These are phyloP conservation scores for Sordariomycetes sp. DNA, from an alignment of 2,329 filamentous ascomycete genomes.

Conservation along the genomic window DNA sequence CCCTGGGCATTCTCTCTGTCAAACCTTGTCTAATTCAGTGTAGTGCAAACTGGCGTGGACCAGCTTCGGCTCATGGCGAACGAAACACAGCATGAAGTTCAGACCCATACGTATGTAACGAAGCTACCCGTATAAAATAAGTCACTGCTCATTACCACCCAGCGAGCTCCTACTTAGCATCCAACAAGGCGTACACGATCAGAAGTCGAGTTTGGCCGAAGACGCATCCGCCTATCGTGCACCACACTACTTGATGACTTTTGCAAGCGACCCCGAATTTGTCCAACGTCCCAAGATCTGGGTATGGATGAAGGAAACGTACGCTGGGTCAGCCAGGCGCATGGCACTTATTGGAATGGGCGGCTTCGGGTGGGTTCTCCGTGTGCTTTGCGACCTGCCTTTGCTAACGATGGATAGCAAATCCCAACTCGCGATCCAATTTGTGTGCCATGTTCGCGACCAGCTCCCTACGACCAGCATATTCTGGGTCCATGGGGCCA, in stretches of 20 bases:
- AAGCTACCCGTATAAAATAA: not conserved
- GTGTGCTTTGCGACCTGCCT: not conserved
- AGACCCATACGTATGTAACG: slow-evolving; percentile 1
- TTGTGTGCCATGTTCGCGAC: not conserved
- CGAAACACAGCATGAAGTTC: not conserved
- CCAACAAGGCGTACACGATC: not conserved
- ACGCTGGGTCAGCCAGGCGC: not conserved
- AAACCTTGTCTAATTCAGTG: not conserved
- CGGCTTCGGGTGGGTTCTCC: slow-evolving; percentile 1
- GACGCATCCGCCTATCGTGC: not conserved
- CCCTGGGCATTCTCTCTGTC: too few species aligned
- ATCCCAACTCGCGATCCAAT: slow-evolving; percentile 3
- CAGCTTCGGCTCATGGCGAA: not conserved
- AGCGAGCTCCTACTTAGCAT: not conserved
- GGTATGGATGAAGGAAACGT: not conserved
- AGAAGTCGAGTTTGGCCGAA: not conserved
- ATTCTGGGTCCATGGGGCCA: slow-evolving; percentile 24
- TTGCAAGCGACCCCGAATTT: slow-evolving; percentile 1
- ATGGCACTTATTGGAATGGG: slow-evolving; percentile 1
- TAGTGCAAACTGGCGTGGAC: not conserved
- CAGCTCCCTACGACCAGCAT: slow-evolving; percentile 9
- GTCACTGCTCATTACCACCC: not conserved
- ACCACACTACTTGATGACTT: not conserved
- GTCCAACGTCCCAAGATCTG: slow-evolving; percentile 1
- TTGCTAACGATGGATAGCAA: not conserved